Evolutionary conservation across 2,329 filamentous ascomycete genomes (phyloP), one percentile per base, ranked within the genome.

Genomic region (Aspergillus ibericus): DNA sequence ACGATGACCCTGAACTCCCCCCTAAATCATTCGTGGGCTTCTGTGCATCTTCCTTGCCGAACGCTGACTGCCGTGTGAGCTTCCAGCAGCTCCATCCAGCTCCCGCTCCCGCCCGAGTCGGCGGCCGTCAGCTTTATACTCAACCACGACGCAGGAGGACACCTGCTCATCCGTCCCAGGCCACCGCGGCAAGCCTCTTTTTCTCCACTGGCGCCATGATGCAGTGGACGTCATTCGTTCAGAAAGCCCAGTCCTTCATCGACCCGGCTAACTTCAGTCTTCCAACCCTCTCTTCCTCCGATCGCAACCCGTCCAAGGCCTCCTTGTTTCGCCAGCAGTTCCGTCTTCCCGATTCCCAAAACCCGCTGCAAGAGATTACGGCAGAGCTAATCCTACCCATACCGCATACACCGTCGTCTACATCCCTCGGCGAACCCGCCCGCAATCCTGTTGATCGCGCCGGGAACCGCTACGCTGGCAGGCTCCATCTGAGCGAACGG

Each of bases 301-400:
- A 95, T 77, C 85, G 85, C 63, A 89, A 91, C 73, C 92, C 93
- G 51, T 93, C 93, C 72, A 98, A 97, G 80, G 88, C 92, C 56
- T 89, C 90, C 53, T 86, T 98, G 59, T 99, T 98, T 80, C 92
- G 95, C 79, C 89, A 90, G 75, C 95, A 99, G 78, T 99, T 99
- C 81, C 91, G 95, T 66, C 88, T 99, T 34, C 95, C 95, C 47
- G 87, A 92, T 71, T 89, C 91, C 38, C 93, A 99, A 78, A 93
- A 90, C 63, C 95, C 95, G 56, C 84, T 98, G 58, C 92, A 96
- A 79, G 95, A 99, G 81, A 97, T 99, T 78, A 92, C 90, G 61
- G 93, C 95, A 71, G 95, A 99, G 81, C 86, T 99, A 60, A 96
- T 92, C 57, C 90, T 99, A 59, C 88, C 89, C 56, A 87, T 85